Percentiles rank a stretch among this genome's conserved stretches.
phyloP scores from a whole-genome alignment of 257 asterid species.

The Voacanga thouarsii region DNA sequence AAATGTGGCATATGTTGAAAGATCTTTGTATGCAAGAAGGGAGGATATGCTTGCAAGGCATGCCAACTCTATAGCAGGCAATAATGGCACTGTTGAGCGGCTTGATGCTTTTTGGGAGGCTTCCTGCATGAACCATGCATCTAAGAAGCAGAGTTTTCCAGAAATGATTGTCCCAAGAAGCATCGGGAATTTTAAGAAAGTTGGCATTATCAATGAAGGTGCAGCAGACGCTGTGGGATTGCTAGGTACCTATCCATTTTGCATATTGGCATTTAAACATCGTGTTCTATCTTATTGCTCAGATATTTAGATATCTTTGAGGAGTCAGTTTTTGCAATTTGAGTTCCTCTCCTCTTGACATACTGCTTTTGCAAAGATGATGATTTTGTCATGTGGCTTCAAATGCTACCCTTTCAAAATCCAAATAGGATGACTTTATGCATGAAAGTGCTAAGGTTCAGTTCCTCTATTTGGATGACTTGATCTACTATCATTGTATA shows the following conservation, averaged over 20 bases:
- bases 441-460: background rate
- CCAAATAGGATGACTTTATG: background rate
- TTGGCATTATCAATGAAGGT: constrained; percentile 73
- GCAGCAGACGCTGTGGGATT: constrained; percentile 84
- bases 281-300: background rate
- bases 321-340: constrained; percentile 1
- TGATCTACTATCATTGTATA: background rate
- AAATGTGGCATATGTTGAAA: constrained; percentile 62
- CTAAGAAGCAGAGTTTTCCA: constrained; percentile 1
- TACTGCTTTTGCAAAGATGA: background rate
- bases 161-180: constrained; percentile 22
- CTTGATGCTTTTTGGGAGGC: constrained; percentile 43
- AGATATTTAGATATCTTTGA: background rate
- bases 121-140: constrained; percentile 26
- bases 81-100: constrained; percentile 40
- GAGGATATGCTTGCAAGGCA: constrained; percentile 72
- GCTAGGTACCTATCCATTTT: constrained; percentile 43
- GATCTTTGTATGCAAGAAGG: constrained; percentile 70
- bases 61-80: constrained; percentile 51
- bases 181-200: constrained; percentile 38
- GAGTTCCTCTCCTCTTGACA: background rate
- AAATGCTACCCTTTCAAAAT: background rate
- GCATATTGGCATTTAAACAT: background rate
- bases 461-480: background rate
- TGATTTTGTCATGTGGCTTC: background rate